Base-by-base conservation (phyloP, 1,284 basidiomycete species). In the Cutaneotrichosporon daszewskae region DNA sequence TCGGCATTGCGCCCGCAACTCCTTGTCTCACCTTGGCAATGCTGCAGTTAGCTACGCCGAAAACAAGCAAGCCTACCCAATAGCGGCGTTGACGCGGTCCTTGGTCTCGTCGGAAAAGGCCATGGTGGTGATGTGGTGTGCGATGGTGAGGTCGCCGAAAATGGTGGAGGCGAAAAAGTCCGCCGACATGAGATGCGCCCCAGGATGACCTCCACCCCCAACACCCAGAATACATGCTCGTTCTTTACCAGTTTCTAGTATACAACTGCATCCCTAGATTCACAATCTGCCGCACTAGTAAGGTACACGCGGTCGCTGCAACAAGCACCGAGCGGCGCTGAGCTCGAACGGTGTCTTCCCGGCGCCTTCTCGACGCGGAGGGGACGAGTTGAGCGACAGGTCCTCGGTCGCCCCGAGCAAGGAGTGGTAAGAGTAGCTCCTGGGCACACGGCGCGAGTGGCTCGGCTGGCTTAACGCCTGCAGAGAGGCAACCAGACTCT, bases 101-200 rank as follows among this genome's bases (percentile, higher is more conserved):
- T 72, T 72, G 38, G 69, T 72, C 56, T 72, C 69, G 62, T 72
- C 69, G 39, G 68, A 69, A 53, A 71, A 64, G 8, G 69, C 60
- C 69, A 71, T 71, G 33, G 27, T 60, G 23, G n/a, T 23, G 20
- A 13, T 37, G 12, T 11, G 16, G 27, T 37, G 13, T 22, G n/a
- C 35, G 24, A 22, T n/a, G 23, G 12, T 12, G 16, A 20, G 8
- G n/a, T 5, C 7, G 25, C 11, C 28, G 28, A 27, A 16, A 5
- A 14, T 11, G 14, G 28, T 16, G 28, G 28, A 11, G 28, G 28
- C 28, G 28, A 31, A 31, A 31, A 31, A 16, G 16, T 31, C 28
- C 7, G 14, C 28, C n/a, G n/a, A n/a, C n/a, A n/a, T n/a, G n/a
- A n/a, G n/a, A n/a, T n/a, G n/a, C n/a, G n/a, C n/a, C n/a, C n/a